A percentile compares a stretch with the other conserved stretches of the same genome.
These are phyloP conservation scores for Citrus sinensis DNA, from an alignment of 345 rosid species.

Conservation along the genomic window DNA sequence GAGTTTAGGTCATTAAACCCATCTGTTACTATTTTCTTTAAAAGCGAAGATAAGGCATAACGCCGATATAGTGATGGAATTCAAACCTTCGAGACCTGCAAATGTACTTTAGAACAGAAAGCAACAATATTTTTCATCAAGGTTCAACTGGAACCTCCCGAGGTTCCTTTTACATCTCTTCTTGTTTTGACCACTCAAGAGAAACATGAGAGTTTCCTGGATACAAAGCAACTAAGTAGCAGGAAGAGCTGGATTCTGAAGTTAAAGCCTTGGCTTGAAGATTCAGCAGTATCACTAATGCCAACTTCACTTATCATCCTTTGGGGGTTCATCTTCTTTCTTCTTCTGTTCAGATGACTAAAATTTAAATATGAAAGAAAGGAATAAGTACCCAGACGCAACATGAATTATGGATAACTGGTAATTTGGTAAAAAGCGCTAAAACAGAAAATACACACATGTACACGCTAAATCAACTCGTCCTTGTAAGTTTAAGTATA, in stretches of 20 bases:
- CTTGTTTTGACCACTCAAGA: neutral
- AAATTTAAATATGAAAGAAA: neutral
- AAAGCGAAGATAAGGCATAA: no score
- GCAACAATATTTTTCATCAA: neutral
- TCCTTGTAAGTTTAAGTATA: neutral
- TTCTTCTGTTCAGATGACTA: conserved; percentile 36
- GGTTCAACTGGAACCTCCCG: neutral
- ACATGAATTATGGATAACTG: neutral
- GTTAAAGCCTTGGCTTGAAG: conserved; percentile 1
- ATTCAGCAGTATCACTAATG: neutral
- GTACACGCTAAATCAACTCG: neutral
- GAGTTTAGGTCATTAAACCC: neutral
- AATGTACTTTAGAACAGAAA: neutral
- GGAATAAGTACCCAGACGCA: neutral
- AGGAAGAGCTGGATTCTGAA: neutral
- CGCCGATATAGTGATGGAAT: neutral
- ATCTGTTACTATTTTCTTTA: neutral
- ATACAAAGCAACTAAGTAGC: neutral
- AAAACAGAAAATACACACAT: neutral
- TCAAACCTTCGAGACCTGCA: neutral
- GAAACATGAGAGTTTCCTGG: neutral
- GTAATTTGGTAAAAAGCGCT: neutral
- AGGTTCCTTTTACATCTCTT: neutral
- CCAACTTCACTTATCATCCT: conserved; percentile 38
- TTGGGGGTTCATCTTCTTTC: conserved; percentile 37